A percentile compares a stretch with the other conserved stretches of the same genome.
These are phyloP conservation scores for Penicillium olsonii DNA, from an alignment of 2,329 filamentous ascomycete species.

Conservation along the genomic window DNA sequence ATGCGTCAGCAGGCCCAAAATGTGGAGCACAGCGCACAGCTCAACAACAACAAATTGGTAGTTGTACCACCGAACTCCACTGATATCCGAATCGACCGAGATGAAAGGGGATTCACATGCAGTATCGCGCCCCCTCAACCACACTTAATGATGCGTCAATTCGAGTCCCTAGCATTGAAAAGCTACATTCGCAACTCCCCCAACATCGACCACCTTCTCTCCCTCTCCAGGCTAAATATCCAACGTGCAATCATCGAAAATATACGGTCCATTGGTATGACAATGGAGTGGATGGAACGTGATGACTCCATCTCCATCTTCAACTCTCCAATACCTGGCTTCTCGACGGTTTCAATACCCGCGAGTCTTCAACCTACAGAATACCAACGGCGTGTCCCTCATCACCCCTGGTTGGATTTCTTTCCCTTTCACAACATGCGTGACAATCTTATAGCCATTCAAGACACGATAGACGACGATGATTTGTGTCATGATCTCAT, in stretches of 20 bases:
- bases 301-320: constrained; percentile 23
- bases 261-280: constrained; percentile 23
- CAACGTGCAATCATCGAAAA: constrained; percentile 30
- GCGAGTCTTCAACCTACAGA: constrained; percentile 36
- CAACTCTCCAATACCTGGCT: constrained; percentile 8
- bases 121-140: neutral
- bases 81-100: neutral
- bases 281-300: constrained; percentile 10
- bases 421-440: constrained; percentile 44
- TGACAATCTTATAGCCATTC: constrained; percentile 39
- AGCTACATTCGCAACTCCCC: constrained; percentile 15
- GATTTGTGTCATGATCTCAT: constrained; percentile 41
- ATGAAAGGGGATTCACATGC: neutral
- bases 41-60: no score
- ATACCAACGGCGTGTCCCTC: constrained; percentile 34
- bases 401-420: constrained; percentile 45
- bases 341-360: constrained; percentile 17
- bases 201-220: constrained; percentile 28
- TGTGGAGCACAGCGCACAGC: no score
- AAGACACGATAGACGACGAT: constrained; percentile 36
- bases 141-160: neutral
- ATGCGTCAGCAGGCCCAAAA: neutral
- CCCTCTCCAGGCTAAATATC: constrained; percentile 27
- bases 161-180: constrained; percentile 3
- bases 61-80: no score